Evolutionary conservation across 768 basidiomycete genomes (phyloP).

Genomic region (Boletus fagicola): DNA sequence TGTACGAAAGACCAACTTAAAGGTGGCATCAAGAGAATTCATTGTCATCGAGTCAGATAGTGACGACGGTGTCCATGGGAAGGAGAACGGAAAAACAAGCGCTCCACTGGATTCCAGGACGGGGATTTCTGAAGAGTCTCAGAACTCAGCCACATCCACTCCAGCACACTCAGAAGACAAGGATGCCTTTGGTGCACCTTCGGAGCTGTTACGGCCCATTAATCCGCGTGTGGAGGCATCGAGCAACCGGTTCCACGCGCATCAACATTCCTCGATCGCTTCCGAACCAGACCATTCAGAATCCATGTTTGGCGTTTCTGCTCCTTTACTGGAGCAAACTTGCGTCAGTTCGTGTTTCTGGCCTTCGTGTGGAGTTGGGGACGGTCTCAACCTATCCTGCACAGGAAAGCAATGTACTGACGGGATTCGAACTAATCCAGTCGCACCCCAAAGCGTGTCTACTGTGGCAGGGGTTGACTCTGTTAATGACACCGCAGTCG

Average conservation of each 20-base stretch:
- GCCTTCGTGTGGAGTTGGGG: neutral
- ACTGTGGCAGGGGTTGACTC: neutral
- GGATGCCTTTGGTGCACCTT: constrained; percentile 26
- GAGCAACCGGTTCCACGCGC: neutral
- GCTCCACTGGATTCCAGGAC: neutral
- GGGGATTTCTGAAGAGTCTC: neutral
- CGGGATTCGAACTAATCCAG: neutral
- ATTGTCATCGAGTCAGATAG: constrained; percentile 67
- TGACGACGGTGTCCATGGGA: constrained; percentile 32
- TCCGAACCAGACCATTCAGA: neutral
- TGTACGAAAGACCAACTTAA: neutral
- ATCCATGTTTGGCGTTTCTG: constrained; percentile 21
- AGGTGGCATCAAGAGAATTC: constrained; percentile 36
- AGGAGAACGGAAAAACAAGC: neutral
- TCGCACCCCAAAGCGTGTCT: neutral
- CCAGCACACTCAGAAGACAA: neutral
- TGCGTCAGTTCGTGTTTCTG: constrained; percentile 14
- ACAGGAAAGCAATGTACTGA: constrained; percentile 4
- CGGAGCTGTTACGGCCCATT: constrained; percentile 20
- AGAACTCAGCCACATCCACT: neutral
- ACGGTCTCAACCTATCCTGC: neutral
- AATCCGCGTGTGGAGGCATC: neutral
- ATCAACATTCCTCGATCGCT: neutral
- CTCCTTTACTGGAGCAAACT: constrained; percentile 12
- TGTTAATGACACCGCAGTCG: neutral